Evolutionary conservation across 805 yeast species (phyloP).

Genomic region (Nakazawaea wickerhamii): DNA sequence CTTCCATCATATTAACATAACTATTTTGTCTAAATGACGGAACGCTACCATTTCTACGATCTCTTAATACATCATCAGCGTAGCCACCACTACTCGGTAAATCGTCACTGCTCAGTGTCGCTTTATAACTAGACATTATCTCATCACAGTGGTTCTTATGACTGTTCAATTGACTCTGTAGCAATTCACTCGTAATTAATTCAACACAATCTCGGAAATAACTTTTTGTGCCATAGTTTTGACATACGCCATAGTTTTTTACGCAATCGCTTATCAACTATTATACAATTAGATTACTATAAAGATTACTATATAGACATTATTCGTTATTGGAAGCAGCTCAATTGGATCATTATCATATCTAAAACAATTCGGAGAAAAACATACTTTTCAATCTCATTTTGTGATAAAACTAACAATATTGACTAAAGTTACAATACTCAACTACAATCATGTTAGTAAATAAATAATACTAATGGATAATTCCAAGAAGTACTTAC

Average conservation of each 20-base stretch:
- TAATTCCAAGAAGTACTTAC: conserved; percentile 24
- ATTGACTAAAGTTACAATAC: conserved; percentile 4
- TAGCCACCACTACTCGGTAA: neutral
- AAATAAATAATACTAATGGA: neutral
- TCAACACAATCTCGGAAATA: too few relatives aligned
- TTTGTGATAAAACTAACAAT: neutral
- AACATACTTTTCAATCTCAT: neutral
- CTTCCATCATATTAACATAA: neutral
- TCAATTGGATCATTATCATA: too few relatives aligned
- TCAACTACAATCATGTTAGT: conserved; percentile 4
- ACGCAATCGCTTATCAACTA: too few relatives aligned
- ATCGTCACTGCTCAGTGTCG: neutral
- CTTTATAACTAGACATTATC: neutral
- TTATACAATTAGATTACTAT: too few relatives aligned
- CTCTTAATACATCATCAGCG: conserved; percentile 2
- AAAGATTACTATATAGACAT: too few relatives aligned
- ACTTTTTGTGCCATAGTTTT: neutral
- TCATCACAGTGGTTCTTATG: neutral
- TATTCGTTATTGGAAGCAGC: too few relatives aligned
- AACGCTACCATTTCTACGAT: neutral
- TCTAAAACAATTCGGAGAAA: too few relatives aligned
- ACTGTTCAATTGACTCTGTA: too few relatives aligned
- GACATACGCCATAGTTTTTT: neutral
- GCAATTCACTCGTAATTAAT: too few relatives aligned
- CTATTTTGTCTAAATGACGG: neutral